Conservation (phyloP, 2,329 filamentous ascomycete species). For the Hymenoscyphus repandus region DNA sequence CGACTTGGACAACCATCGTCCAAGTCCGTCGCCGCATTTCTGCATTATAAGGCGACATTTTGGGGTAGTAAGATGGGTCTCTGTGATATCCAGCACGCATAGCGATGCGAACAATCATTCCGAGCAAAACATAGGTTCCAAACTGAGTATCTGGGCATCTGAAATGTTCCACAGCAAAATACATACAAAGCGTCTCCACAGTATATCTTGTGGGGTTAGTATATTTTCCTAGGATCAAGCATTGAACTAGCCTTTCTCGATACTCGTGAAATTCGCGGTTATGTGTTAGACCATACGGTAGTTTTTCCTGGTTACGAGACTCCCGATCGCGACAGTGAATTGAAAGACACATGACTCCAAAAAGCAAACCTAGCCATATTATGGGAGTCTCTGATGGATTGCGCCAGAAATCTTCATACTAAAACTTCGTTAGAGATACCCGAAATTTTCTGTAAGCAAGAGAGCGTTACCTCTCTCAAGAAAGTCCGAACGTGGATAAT, state of each 20-base stretch:
- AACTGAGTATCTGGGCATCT: constrained; percentile 45
- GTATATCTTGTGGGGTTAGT: constrained; percentile 42
- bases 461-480: constrained; percentile 33
- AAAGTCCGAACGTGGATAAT: constrained; percentile 47
- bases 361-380: constrained; percentile 48
- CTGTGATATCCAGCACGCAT: constrained; percentile 53
- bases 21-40: constrained; percentile 59
- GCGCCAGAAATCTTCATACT: constrained; percentile 26
- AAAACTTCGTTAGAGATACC: not conserved
- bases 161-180: constrained; percentile 47
- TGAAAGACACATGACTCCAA: constrained; percentile 15
- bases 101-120: constrained; percentile 46
- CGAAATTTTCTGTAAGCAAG: not conserved
- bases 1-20: constrained; percentile 51
- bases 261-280: constrained; percentile 41
- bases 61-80: constrained; percentile 42
- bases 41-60: constrained; percentile 44
- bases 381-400: constrained; percentile 28
- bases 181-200: constrained; percentile 45
- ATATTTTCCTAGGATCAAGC: constrained; percentile 45
- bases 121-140: constrained; percentile 46
- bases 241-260: constrained; percentile 44
- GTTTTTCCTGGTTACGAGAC: not conserved
- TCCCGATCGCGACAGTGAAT: constrained; percentile 31
- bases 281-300: not conserved